phyloP scores from a whole-genome alignment of 768 basidiomycete genomes.

The Podaxis sp. region DNA sequence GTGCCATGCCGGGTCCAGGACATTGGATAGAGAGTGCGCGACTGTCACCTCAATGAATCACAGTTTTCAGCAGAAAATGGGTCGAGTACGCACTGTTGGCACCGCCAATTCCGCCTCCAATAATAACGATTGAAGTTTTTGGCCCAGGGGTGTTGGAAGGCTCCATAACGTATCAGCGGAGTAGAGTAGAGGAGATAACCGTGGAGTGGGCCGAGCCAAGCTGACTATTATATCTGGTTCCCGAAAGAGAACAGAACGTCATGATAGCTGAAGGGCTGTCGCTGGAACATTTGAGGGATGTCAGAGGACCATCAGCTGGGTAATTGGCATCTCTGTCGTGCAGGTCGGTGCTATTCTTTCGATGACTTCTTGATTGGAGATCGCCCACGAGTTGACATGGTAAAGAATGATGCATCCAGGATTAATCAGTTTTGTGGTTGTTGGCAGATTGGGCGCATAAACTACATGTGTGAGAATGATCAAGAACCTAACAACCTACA shows the following conservation, averaged over 20 bases:
- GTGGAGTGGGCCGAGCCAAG: not conserved
- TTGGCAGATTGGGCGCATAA: not conserved
- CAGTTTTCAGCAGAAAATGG: not conserved
- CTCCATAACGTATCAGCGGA: not conserved
- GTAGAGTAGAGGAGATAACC: not conserved
- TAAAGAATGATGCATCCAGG: not conserved
- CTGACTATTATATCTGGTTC: not conserved
- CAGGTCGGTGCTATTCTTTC: not conserved
- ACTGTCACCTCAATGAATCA: slow-evolving; percentile 18
- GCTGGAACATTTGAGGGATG: not conserved
- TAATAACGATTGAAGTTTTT: not conserved
- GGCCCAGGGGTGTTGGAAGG: not conserved
- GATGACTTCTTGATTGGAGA: not conserved
- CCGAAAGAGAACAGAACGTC: not conserved
- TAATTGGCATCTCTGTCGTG: not conserved
- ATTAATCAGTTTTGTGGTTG: not conserved
- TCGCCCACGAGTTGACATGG: not conserved
- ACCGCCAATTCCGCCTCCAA: slow-evolving; percentile 4
- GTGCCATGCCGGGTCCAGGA: slow-evolving; percentile 40
- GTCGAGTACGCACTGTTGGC: slow-evolving; percentile 1
- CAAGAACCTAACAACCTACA: not conserved
- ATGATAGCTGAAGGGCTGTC: not conserved
- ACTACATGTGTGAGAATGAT: not conserved
- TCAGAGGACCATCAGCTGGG: not conserved
- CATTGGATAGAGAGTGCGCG: slow-evolving; percentile 34